Conservation (phyloP, 2,329 filamentous ascomycete species). For the Xenoacremonium recifei region DNA sequence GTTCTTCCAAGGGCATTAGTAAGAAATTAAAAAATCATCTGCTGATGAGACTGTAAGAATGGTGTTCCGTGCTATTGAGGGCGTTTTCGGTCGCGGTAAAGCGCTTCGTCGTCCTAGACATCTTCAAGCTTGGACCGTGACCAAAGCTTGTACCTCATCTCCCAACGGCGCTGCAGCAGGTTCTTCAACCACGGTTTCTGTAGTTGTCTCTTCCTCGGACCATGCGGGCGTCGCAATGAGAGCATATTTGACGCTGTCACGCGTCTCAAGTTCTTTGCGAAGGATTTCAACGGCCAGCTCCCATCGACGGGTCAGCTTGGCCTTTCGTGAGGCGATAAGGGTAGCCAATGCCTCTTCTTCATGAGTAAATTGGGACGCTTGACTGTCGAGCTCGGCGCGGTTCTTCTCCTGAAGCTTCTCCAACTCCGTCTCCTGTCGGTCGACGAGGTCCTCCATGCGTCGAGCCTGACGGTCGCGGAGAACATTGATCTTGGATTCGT, state of each 20-base stretch:
- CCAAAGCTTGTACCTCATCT: neutral
- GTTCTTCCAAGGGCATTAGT: no score
- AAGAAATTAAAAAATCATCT: no score
- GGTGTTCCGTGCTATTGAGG: no score
- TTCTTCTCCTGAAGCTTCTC: constrained; percentile 44
- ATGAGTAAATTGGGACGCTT: constrained; percentile 45
- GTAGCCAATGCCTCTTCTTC: constrained; percentile 49
- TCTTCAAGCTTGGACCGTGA: no score
- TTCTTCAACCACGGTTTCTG: neutral
- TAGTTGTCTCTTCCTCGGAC: constrained; percentile 20
- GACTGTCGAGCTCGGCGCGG: constrained; percentile 45
- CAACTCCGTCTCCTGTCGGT: constrained; percentile 53
- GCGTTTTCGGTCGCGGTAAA: no score
- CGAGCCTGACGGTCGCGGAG: constrained; percentile 64
- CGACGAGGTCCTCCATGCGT: constrained; percentile 57
- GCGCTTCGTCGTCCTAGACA: no score
- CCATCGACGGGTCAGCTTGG: constrained; percentile 50
- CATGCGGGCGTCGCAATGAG: constrained; percentile 31
- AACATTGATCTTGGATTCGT: constrained; percentile 62
- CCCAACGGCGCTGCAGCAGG: neutral
- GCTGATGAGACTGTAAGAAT: no score
- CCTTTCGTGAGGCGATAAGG: constrained; percentile 45
- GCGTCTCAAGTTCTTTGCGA: constrained; percentile 49
- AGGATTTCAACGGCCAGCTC: constrained; percentile 50
- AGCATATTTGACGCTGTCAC: constrained; percentile 43